Percentiles rank a stretch among this genome's conserved stretches.
Evolutionary conservation across 352 stramenopile genomes (phyloP).

Genomic region (Globisporangium viniferum): DNA sequence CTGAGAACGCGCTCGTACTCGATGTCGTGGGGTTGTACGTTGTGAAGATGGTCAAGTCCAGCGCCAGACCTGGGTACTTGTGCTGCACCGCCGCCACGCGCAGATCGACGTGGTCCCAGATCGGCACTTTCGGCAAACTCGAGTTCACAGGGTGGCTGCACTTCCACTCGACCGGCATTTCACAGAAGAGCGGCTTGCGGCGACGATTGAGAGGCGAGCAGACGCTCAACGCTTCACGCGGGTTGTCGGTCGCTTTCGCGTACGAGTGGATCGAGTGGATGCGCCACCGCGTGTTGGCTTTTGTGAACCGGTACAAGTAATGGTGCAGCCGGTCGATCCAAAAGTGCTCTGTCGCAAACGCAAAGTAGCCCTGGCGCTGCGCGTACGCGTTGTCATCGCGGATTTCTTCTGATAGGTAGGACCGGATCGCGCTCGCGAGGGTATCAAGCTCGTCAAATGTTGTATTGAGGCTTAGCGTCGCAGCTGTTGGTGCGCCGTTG

Average conservation of each 20-base stretch:
- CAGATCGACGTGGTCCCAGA: constrained; percentile 22
- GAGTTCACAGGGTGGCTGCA: constrained; percentile 8
- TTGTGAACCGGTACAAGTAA: constrained; percentile 10
- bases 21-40: constrained; percentile 18
- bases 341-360: constrained; percentile 18
- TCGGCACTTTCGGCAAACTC: constrained; percentile 11
- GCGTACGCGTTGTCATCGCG: not conserved
- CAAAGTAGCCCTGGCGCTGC: constrained; percentile 8
- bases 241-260: constrained; percentile 4
- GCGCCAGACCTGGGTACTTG: constrained; percentile 13
- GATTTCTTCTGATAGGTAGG: constrained; percentile 5
- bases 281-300: constrained; percentile 21
- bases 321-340: constrained; percentile 43
- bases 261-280: constrained; percentile 16
- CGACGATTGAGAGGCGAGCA: constrained; percentile 10
- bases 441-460: constrained; percentile 39
- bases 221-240: constrained; percentile 15
- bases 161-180: constrained; percentile 14
- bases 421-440: constrained; percentile 19
- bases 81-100: constrained; percentile 10
- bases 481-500: constrained; percentile 4
- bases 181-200: constrained; percentile 16
- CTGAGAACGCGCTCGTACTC: not conserved
- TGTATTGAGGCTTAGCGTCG: constrained; percentile 19
- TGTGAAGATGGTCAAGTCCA: constrained; percentile 20